Base-by-base conservation (phyloP, 2,329 filamentous ascomycete genomes). In the Alternaria viburni region DNA sequence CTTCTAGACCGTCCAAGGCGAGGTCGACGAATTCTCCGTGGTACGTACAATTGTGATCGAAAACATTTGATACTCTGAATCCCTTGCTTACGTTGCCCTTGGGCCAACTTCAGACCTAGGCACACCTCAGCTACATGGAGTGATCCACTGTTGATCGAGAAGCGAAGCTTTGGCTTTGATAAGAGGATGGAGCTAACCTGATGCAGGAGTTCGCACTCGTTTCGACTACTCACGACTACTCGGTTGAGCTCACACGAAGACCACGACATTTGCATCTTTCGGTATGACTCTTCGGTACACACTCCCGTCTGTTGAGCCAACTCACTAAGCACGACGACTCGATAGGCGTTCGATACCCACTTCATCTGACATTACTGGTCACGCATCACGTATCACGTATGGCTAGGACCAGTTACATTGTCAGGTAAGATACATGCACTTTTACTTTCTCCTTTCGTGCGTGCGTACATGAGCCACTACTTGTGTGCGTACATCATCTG, bases 291-390 rank as follows among this genome's bases (percentile, higher is more conserved):
- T 60, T 62, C 52, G 62, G 61, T 54, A 56, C 61, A 58, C 52
- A 61, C 57, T 28, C 63, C 51, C 41, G 58, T 52, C 46, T 54
- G 10, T 41, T 58, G 68, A 57, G 58, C 59, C 55, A 55, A 55
- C 43, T 59, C 52, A 66, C 72, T 74, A 74, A 74, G 64, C 64
- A 65, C 67, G 57, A 62, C 61, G 45, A 61, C 67, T 68, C 63
- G 61, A 67, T 56, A 70, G 73, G 72, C 73, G 70, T 71, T 68
- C 47, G 63, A 75, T 74, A 76, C 73, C 69, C 73, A 54, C 26
- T 44, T 47, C 52, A 46, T 59, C 36, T 58, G 59, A 26, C 51
- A 32, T 57, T 32, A 32, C 41, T 50, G 50, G 36, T 50, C 45
- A 41, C 32, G 32, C 30, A 36, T 25, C 21, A 19, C 17, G 21